These are phyloP conservation scores for Alternaria consortialis DNA, from an alignment of 2,329 filamentous ascomycete species.

Conservation along the genomic window DNA sequence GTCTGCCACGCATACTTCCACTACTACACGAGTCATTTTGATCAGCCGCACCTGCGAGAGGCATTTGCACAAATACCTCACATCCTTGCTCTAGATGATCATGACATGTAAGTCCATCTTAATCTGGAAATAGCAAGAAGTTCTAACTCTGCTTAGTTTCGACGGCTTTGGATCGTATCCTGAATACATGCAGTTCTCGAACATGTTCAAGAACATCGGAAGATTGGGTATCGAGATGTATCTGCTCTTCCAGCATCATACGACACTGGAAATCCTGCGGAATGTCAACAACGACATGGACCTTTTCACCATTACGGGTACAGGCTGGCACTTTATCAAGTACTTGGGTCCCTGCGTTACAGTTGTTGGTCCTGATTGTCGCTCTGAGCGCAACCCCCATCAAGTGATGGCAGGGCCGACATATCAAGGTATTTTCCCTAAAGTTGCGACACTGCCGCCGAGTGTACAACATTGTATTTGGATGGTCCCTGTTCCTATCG, in stretches of 20 bases:
- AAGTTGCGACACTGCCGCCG: constrained; percentile 86
- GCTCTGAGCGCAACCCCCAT: constrained; percentile 87
- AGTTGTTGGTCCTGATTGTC: constrained; percentile 87
- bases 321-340: constrained; percentile 98
- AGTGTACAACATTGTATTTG: constrained; percentile 96
- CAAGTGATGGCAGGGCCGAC: constrained; percentile 96
- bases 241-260: constrained; percentile 97
- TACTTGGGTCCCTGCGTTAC: constrained; percentile 91
- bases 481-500: constrained; percentile 90
- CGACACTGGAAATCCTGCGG: constrained; percentile 89
- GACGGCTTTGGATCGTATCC: constrained; percentile 98
- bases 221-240: constrained; percentile 98
- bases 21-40: constrained; percentile 98
- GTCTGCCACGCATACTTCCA: constrained; percentile 97
- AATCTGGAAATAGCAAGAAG: too few relatives aligned
- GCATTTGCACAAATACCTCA: constrained; percentile 98
- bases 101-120: constrained; percentile 83
- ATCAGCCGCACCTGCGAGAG: constrained; percentile 92
- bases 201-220: constrained; percentile 98
- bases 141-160: constrained; percentile 67
- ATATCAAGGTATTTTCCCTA: constrained; percentile 96
- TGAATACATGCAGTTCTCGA: constrained; percentile 96
- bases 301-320: constrained; percentile 95
- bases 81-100: constrained; percentile 90
- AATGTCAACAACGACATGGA: constrained; percentile 89